Evolutionary conservation across 1,284 basidiomycete species (phyloP), one percentile per base, ranked within the genome.

Genomic region (Earliella scabrosa): DNA sequence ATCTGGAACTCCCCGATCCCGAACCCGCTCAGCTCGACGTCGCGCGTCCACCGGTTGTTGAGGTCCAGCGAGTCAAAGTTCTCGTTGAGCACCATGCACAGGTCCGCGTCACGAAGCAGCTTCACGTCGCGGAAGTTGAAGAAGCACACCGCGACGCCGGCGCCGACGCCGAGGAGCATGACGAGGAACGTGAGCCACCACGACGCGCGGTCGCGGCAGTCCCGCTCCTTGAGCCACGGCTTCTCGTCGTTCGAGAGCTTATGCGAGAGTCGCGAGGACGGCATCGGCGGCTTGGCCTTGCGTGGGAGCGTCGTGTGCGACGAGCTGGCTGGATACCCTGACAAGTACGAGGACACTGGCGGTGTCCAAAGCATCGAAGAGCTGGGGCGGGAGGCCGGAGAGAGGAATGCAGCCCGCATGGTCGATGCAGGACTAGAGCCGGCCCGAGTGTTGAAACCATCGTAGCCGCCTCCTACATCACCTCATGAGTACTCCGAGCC

Each of bases 1-100:
- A 91, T 92, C 67, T 91, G 82, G 71, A 94, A 94, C 71, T 92
- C 83, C 63, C 86, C 85, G 68, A 90, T 92, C 79, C 88, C 89
- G 66, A 85, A 93, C 0, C 92, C 92, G 53, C 88, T 85, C 61
- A 92, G 79, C 66, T 86, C 82, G 36, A 89, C 82, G 63, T 93
- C 90, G 23, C 81, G 75, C 44, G 77, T 73, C 82, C 90, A 93
- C 31, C 75, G 81, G 53, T 76, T 77, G 7, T 76, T 76, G 32
- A 77, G 77, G 53, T 80, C 75, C 49, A 82, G 71, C 43, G 70
- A 72, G 52, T 80, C 76, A 62, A 93, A 94, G 57, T 87, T 71
- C 51, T 94, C 91, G 23, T 86, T 76, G 58, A 93, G 72, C 9
- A 91, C 86, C 16, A 84, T 65, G 68, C 92, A 93, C 23, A 90